Conservation (phyloP, 176 grass and related monocot genomes). For the Miscanthus lutarioriparius region DNA sequence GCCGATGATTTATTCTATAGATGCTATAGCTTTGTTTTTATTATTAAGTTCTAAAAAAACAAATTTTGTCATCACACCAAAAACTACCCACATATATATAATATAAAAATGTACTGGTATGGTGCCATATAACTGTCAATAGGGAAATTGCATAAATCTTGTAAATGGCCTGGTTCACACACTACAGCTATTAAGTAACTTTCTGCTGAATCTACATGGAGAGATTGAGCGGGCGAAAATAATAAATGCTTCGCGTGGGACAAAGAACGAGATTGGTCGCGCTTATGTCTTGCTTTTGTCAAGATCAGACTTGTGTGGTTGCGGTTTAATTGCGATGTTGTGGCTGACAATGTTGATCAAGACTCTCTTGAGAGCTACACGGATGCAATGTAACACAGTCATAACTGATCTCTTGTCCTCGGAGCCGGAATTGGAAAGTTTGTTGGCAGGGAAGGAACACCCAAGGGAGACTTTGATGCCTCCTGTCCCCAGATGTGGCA, state of each 20-base stretch:
- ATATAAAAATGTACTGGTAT: background rate
- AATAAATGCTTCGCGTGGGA: constrained; percentile 17
- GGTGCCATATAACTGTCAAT: background rate
- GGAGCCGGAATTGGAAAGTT: constrained; percentile 38
- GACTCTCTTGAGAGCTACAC: constrained; percentile 26
- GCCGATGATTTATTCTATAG: background rate
- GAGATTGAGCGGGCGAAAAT: background rate
- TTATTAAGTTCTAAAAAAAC: background rate
- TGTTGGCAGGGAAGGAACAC: constrained; percentile 28
- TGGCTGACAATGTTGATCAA: constrained; percentile 31
- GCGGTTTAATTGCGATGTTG: background rate
- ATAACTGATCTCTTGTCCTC: constrained; percentile 20
- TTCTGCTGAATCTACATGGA: background rate
- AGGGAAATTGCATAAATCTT: background rate
- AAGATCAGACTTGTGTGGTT: constrained; percentile 9
- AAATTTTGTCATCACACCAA: background rate
- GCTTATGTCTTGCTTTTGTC: constrained; percentile 17
- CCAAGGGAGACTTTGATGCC: constrained; percentile 21
- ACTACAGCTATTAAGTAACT: background rate
- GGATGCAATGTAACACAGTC: constrained; percentile 26
- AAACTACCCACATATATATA: background rate
- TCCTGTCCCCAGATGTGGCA: constrained; percentile 24
- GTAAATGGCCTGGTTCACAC: background rate
- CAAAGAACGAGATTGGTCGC: background rate
- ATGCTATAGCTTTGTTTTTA: background rate